Evolutionary conservation across 2,329 filamentous ascomycete genomes (phyloP).

Genomic region (Scedosporium boydii): DNA sequence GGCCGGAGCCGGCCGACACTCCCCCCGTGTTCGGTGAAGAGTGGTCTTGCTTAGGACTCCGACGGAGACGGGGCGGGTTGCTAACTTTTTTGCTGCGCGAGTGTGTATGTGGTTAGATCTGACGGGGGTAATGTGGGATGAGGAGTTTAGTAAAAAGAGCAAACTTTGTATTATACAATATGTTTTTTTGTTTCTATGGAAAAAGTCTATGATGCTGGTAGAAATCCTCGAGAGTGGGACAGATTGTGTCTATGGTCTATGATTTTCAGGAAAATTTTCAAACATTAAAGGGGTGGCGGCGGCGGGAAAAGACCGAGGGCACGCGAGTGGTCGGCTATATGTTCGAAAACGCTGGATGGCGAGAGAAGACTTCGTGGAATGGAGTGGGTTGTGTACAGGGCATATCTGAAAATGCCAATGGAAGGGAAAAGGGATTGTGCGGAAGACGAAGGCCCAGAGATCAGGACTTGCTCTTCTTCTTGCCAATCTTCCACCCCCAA

Average conservation of each 20-base stretch:
- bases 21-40: too few species aligned
- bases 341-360: not conserved
- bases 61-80: not conserved
- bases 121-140: not conserved
- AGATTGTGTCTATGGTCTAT: not conserved
- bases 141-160: not conserved
- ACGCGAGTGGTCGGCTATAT: too few species aligned
- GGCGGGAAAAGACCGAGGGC: too few species aligned
- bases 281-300: too few species aligned
- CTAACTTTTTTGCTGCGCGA: too few species aligned
- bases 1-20: too few species aligned
- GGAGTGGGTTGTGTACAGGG: too few species aligned
- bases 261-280: not conserved
- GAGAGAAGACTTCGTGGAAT: not conserved
- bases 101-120: too few species aligned
- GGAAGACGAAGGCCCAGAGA: not conserved
- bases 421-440: not conserved
- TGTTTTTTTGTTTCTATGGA: not conserved
- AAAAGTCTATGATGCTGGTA: not conserved
- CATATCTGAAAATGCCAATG: too few species aligned
- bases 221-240: not conserved
- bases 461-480: constrained; percentile 34
- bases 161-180: not conserved
- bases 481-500: constrained; percentile 95
- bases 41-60: not conserved